Evolutionary conservation across 129 eudicot genomes (phyloP), one percentile per base, ranked within the genome.

Genomic region (Artemisia tridentata): DNA sequence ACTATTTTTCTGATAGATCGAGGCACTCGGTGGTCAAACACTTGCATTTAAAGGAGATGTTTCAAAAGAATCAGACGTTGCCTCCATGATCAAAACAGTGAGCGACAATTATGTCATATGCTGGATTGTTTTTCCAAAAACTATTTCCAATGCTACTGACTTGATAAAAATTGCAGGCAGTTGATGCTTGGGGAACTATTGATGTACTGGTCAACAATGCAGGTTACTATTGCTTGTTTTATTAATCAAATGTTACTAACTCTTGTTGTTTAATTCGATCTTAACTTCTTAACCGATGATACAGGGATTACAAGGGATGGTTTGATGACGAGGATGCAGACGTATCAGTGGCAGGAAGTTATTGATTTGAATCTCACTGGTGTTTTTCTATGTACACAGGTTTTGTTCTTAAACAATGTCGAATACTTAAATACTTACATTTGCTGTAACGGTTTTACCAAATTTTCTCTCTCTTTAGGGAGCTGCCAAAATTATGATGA

Each of bases 141-240:
- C 9, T 34, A 5, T 51, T 66, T 23, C 21, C 4, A 66, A 25
- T 12, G 62, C 56, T 46, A 63, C 25, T 56, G 50, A 16, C n/a
- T 46, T 46, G 49, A 69, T 46, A 6, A 62, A 62, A 38, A 62
- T 69, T 88, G 18, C 81, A 88, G 95, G 88, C 84, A 46, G 90
- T 85, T 73, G 90, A 88, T 80, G 58, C 78, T 17, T 88, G 95
- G 95, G 95, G 95, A 61, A 88, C 91, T 48, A 67, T 88, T 29
- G 91, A 88, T 69, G 43, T 88, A 49, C 68, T 85, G 74, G 76
- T 88, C 50, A 88, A 88, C 73, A 88, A 88, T 88, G 95, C 95
- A 65, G 86, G 92, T 83, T 47, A 18, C 12, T 13, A 0, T 17
- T 19, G 13, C n/a, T 23, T 31, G 20, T 4, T 16, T 45, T 20